These are phyloP conservation scores for Paramicrosporidium saccamoebae DNA, from an alignment of 371 early-diverging fungal genomes.

Conservation along the genomic window DNA sequence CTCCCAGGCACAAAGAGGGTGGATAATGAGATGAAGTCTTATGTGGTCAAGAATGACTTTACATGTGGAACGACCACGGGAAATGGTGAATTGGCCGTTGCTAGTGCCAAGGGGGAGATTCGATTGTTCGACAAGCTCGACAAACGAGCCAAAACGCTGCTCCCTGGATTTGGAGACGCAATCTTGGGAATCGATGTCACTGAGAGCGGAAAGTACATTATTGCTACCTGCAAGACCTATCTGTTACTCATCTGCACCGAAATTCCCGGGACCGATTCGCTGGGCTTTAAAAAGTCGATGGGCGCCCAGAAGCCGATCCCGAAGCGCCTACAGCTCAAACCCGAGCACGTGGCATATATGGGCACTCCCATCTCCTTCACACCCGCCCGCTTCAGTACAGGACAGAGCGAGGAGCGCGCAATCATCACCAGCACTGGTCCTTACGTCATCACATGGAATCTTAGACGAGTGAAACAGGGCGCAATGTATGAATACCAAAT, in stretches of 20 bases:
- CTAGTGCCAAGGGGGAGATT: slow-evolving; percentile 55
- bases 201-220: slow-evolving; percentile 43
- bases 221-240: slow-evolving; percentile 65
- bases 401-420: slow-evolving; percentile 24
- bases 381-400: slow-evolving; percentile 63
- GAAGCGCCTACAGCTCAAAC: slow-evolving; percentile 37
- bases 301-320: slow-evolving; percentile 26
- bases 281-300: slow-evolving; percentile 25
- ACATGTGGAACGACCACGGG: slow-evolving; percentile 35
- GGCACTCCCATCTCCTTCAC: slow-evolving; percentile 35
- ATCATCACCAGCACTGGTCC: slow-evolving; percentile 68
- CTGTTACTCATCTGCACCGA: slow-evolving; percentile 36
- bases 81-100: slow-evolving; percentile 50
- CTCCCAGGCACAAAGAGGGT: slow-evolving; percentile 22
- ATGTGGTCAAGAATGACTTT: slow-evolving; percentile 25
- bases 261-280: slow-evolving; percentile 7
- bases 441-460: slow-evolving; percentile 76
- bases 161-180: slow-evolving; percentile 62
- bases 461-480: slow-evolving; percentile 34
- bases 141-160: slow-evolving; percentile 46
- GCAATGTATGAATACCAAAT: slow-evolving; percentile 43
- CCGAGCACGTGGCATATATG: slow-evolving; percentile 64
- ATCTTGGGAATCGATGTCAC: slow-evolving; percentile 63
- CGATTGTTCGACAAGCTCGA: slow-evolving; percentile 37
- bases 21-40: slow-evolving; percentile 17